phyloP scores from a whole-genome alignment of 352 stramenopile species.

The Phytophthora lateralis region DNA sequence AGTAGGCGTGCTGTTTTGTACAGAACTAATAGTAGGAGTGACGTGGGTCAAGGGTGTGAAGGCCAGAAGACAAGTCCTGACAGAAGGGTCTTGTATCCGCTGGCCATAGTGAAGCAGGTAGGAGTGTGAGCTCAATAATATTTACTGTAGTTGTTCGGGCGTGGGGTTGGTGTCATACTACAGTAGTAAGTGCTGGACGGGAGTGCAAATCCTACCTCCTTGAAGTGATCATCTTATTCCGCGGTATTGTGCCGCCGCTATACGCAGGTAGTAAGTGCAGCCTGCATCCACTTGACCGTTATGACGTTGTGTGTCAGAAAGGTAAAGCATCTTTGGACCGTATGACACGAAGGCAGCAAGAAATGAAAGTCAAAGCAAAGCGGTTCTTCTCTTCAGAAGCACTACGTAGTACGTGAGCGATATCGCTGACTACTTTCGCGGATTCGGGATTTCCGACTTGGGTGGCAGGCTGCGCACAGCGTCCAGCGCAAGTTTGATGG shows the following conservation, averaged over 20 bases:
- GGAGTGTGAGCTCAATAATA: conserved; percentile 21
- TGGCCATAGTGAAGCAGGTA: conserved; percentile 18
- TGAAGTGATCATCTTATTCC: conserved; percentile 3
- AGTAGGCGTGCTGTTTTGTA: conserved; percentile 38
- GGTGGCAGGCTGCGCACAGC: conserved; percentile 64
- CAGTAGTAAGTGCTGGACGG: too few species aligned
- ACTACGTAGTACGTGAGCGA: neutral
- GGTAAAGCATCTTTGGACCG: too few species aligned
- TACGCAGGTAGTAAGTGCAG: too few species aligned
- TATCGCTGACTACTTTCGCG: conserved; percentile 14
- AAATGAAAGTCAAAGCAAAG: neutral
- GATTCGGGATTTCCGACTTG: conserved; percentile 17
- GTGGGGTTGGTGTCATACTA: neutral
- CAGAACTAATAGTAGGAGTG: conserved; percentile 33
- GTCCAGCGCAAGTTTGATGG: conserved; percentile 80
- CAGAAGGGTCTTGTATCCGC: conserved; percentile 25
- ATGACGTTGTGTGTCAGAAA: too few species aligned
- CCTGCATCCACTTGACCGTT: too few species aligned
- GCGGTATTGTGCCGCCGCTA: neutral
- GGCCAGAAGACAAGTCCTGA: conserved; percentile 15
- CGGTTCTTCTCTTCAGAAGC: neutral
- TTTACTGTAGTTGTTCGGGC: conserved; percentile 25
- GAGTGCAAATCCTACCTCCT: conserved; percentile 10
- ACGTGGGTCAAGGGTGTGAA: conserved; percentile 22
- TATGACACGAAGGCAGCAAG: too few species aligned